These are phyloP conservation scores for Oemleria cerasiformis DNA, from an alignment of 306 rosid genomes.

Conservation along the genomic window DNA sequence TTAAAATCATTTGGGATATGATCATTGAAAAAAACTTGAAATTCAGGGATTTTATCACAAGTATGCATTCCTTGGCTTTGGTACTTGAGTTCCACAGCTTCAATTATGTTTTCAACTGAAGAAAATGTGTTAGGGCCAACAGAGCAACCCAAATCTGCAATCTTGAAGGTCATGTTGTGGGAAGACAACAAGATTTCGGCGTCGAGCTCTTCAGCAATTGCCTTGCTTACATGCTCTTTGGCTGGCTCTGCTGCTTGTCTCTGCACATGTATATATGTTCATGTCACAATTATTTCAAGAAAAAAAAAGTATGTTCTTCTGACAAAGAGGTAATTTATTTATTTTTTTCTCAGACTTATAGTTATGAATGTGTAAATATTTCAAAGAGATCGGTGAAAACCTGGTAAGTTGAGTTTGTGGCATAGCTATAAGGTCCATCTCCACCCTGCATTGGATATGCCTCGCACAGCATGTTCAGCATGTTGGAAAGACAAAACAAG, in stretches of 20 bases:
- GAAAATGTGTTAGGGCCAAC: conserved; percentile 37
- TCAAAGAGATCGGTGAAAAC: not conserved
- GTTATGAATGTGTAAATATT: too few relatives aligned
- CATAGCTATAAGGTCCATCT: conserved; percentile 43
- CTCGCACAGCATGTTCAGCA: not conserved
- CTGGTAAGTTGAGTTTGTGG: conserved; percentile 38
- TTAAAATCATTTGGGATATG: conserved; percentile 40
- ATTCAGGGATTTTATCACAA: not conserved
- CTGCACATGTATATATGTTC: not conserved
- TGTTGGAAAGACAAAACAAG: too few relatives aligned
- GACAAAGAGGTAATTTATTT: too few relatives aligned
- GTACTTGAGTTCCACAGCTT: conserved; percentile 21
- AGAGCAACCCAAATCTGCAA: conserved; percentile 47
- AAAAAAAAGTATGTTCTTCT: too few relatives aligned
- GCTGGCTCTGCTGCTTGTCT: not conserved
- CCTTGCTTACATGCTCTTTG: conserved; percentile 16
- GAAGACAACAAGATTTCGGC: not conserved
- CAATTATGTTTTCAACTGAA: conserved; percentile 25
- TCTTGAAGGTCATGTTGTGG: conserved; percentile 8
- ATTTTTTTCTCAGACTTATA: too few relatives aligned
- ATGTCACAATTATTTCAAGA: too few relatives aligned
- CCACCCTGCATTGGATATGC: conserved; percentile 39
- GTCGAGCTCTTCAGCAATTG: conserved; percentile 28
- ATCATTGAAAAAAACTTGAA: conserved; percentile 38
- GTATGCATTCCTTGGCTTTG: not conserved